Evolutionary conservation across 1,284 basidiomycete genomes (phyloP), one percentile per base, ranked within the genome.

Genomic region (Pyrrhoderma noxium): DNA sequence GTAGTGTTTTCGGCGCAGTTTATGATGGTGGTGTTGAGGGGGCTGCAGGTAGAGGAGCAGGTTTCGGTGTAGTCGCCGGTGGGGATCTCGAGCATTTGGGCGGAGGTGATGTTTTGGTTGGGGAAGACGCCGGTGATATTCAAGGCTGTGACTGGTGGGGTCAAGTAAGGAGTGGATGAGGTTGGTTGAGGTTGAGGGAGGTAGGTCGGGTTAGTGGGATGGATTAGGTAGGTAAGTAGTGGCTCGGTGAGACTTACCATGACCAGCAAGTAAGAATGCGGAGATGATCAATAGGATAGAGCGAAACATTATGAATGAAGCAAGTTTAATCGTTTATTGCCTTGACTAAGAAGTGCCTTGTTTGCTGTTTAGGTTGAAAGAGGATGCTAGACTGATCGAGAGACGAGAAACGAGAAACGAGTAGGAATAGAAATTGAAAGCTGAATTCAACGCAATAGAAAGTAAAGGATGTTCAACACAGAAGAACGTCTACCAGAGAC

Each of bases 201-300:
- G 11, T 31, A 31, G 27, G 27, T n/a, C n/a, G n/a, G 11, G 27
- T 5, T 31, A 31, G 11, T 31, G 27, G n/a, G 27, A 31, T 11
- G 27, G 27, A 31, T 31, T 31, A 5, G 27, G 27, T 31, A 11
- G 5, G 2, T 46, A n/a, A 22, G 18, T 22, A n/a, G n/a, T n/a
- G n/a, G n/a, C n/a, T n/a, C n/a, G n/a, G n/a, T n/a, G 37, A 25
- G 38, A 52, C 65, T 14, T 53, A 79, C 81, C 76, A 76, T 71
- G 78, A 56, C 77, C 71, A 63, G 76, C 75, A 67, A 82, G 53
- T 39, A 59, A 31, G 36, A 73, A 51, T 48, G 61, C 61, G 56
- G 47, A 49, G 23, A 69, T 43, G 49, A 65, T 56, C 19, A 55
- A 53, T 39, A 40, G 55, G 67, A 70, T 67, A 44, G 18, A 51